A percentile compares a stretch with the other conserved stretches of the same genome.
Evolutionary conservation across 768 basidiomycete genomes (phyloP).

Genomic region (Phaeotremella skinneri): DNA sequence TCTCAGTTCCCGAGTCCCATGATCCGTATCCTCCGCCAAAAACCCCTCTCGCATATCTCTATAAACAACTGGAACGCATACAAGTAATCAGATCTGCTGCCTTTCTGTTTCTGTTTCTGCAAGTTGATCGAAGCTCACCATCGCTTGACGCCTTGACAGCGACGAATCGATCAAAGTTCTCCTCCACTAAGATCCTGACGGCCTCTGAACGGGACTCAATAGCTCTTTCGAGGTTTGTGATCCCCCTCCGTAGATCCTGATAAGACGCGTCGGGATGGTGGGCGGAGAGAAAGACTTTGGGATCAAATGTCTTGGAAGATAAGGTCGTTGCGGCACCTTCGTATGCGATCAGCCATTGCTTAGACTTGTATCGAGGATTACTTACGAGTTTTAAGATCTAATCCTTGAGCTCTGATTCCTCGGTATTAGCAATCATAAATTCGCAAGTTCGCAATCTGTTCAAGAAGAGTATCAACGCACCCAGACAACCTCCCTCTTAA

Average conservation of each 20-base stretch:
- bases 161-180: constrained; percentile 97
- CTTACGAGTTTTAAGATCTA: constrained; percentile 61
- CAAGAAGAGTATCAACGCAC: constrained; percentile 48
- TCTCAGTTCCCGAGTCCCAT: constrained; percentile 74
- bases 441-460: too few species aligned
- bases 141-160: constrained; percentile 96
- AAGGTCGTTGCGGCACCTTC: constrained; percentile 77
- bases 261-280: constrained; percentile 94
- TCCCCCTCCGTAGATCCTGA: constrained; percentile 79
- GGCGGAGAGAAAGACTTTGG: constrained; percentile 84
- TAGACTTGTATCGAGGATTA: constrained; percentile 9
- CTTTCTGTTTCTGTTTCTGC: background rate
- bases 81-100: background rate
- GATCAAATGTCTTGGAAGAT: constrained; percentile 91
- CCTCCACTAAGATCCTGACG: constrained; percentile 90
- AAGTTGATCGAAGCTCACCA: constrained; percentile 56
- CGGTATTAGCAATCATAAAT: background rate
- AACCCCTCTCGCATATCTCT: constrained; percentile 91
- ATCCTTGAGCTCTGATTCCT: constrained; percentile 60
- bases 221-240: constrained; percentile 67
- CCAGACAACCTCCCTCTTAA: constrained; percentile 54
- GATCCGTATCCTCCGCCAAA: constrained; percentile 70
- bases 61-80: constrained; percentile 64
- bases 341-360: constrained; percentile 10
- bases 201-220: constrained; percentile 91